Base-by-base conservation (phyloP, 768 basidiomycete species). In the Lactifluus hygrophoroides region DNA sequence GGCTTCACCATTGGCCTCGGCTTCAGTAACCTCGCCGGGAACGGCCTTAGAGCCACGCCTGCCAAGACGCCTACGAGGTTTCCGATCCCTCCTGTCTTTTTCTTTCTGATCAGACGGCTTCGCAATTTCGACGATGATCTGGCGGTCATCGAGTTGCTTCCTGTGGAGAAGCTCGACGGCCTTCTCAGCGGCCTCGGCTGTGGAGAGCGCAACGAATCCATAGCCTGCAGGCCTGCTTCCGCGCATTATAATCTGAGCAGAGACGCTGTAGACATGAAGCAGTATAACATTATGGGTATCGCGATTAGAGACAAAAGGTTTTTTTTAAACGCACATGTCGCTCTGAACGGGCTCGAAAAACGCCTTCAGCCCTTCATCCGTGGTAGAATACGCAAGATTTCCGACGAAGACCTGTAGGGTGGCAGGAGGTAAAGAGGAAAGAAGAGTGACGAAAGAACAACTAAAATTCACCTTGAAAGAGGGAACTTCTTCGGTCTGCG, bases 351-450 rank as follows among this genome's bases (percentile, higher is more conserved):
- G 87, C 74, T 80, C 86, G 80, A 94, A 95, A 80, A 95, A 88
- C 74, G 88, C 77, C 86, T 83, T 88, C 77, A 95, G 86, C 84
- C 89, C 89, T 76, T 91, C 88, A 80, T 92, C 90, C 79, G 88
- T 90, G 66, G 90, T 92, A 70, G 84, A 79, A 75, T 94, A 95
- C 78, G 90, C 84, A 79, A 95, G 91, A 77, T 95, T 95, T 68
- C 93, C 93, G 70, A 86, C 90, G 74, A 94, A 94, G 78, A 93
- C 89, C 91, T 94, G 66, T 21, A 49, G 25, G 50, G 51, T 16
- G 37, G 28, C 51, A 51, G 47, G 51, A 53, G 51, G 60, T 60
- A 54, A 54, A 37, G 42, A 30, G 17, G 30, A 60, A 17, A 30
- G 38, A 48, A 60, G 48, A 35, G 51, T 54, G 60, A 66, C 62